Conservation (phyloP, 148 eudicot species). For the Persicaria maculosa region DNA sequence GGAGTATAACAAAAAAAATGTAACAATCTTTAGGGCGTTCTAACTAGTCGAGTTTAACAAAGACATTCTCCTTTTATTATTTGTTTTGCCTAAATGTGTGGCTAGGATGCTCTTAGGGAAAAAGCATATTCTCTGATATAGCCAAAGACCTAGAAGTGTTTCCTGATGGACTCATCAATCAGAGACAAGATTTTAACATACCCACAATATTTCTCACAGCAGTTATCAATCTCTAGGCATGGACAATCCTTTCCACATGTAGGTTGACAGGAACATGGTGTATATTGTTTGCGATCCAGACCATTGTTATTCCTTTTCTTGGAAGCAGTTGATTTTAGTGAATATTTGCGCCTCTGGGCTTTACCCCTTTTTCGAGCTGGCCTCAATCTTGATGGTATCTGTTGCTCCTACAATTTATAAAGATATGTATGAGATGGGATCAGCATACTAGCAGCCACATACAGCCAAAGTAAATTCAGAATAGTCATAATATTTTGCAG, state of each 20-base stretch:
- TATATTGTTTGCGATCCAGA: constrained; percentile 55
- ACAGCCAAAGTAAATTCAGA: background rate
- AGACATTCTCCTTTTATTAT: background rate
- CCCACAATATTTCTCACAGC: constrained; percentile 99
- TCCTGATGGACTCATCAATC: background rate
- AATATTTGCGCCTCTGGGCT: constrained; percentile 64
- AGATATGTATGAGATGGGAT: constrained; percentile 7
- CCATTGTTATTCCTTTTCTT: constrained; percentile 74
- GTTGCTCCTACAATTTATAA: constrained; percentile 37
- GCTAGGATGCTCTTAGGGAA: background rate
- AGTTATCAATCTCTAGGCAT: constrained; percentile 60
- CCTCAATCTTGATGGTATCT: constrained; percentile 42
- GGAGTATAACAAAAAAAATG: background rate
- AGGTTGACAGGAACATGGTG: constrained; percentile 67
- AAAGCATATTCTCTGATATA: background rate
- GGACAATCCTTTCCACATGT: constrained; percentile 89
- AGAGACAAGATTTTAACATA: constrained; percentile 19
- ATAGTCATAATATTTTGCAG: constrained; percentile 9
- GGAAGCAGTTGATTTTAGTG: constrained; percentile 75
- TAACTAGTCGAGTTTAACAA: background rate
- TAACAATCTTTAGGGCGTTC: background rate
- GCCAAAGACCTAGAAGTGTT: background rate
- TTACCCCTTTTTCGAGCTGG: constrained; percentile 71
- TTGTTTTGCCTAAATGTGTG: background rate
- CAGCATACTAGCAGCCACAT: constrained; percentile 6